Conservation (phyloP, 1,284 basidiomycete species). For the Leucoagaricus sp. region DNA sequence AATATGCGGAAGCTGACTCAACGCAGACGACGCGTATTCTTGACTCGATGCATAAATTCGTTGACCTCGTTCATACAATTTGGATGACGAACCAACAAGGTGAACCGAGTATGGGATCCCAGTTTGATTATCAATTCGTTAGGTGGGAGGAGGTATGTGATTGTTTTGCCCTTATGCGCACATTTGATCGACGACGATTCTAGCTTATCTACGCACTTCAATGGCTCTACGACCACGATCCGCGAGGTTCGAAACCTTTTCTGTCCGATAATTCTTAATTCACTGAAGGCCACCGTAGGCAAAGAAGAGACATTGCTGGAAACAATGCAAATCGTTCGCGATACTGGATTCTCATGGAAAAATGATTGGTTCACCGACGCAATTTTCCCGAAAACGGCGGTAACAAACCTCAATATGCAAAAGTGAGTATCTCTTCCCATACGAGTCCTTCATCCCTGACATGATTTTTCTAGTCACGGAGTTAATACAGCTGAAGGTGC, state of each 20-base stretch:
- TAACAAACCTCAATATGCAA: slow-evolving; percentile 30
- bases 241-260: slow-evolving; percentile 25
- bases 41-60: slow-evolving; percentile 37
- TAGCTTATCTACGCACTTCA: slow-evolving; percentile 37
- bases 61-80: slow-evolving; percentile 32
- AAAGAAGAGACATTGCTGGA: slow-evolving; percentile 36
- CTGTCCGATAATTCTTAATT: background rate
- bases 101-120: slow-evolving; percentile 34
- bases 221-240: slow-evolving; percentile 41
- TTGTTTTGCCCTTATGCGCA: background rate
- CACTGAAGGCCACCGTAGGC: slow-evolving; percentile 20
- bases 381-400: slow-evolving; percentile 35
- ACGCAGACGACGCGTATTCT: slow-evolving; percentile 35
- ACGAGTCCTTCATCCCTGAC: background rate
- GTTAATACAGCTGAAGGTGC: slow-evolving; percentile 41
- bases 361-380: slow-evolving; percentile 38
- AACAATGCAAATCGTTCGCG: slow-evolving; percentile 38
- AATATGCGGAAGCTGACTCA: slow-evolving; percentile 43
- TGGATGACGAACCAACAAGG: slow-evolving; percentile 37
- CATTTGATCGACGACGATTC: too few species aligned
- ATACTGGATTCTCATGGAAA: slow-evolving; percentile 42
- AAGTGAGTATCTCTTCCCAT: slow-evolving; percentile 24
- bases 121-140: slow-evolving; percentile 42
- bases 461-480: slow-evolving; percentile 33
- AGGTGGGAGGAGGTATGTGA: slow-evolving; percentile 38